A percentile compares a stretch with the other conserved stretches of the same genome.
phyloP scores from a whole-genome alignment of 78 protist genomes.

The Parvularia atlantis region DNA sequence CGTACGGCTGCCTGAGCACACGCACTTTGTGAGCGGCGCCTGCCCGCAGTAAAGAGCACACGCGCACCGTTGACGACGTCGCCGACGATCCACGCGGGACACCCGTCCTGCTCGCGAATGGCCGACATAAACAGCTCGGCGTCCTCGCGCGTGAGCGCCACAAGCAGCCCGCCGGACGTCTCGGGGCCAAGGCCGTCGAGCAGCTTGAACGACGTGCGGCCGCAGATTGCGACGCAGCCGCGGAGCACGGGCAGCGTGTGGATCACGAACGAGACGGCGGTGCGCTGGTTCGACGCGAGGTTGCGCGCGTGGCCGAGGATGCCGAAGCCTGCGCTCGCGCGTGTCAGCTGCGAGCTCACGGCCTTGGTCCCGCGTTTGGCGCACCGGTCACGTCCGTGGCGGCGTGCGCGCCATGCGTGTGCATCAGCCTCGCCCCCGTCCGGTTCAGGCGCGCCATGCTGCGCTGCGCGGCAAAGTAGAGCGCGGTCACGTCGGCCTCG shows the following conservation, averaged over 20 bases:
- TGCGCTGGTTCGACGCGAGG: constrained; percentile 28
- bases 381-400: constrained; percentile 88
- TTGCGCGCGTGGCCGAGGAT: constrained; percentile 63
- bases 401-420: constrained; percentile 56
- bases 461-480: constrained; percentile 30
- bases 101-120: constrained; percentile 43
- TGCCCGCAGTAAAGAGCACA: constrained; percentile 2
- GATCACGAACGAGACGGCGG: not conserved
- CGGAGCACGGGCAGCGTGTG: constrained; percentile 40
- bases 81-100: constrained; percentile 65
- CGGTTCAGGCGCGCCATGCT: constrained; percentile 59
- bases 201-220: constrained; percentile 25
- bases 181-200: constrained; percentile 53
- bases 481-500: constrained; percentile 12
- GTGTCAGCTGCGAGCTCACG: not conserved
- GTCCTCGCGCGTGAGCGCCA: constrained; percentile 27
- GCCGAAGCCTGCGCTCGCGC: constrained; percentile 44
- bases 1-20: too few species aligned
- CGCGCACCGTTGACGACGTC: not conserved
- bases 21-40: too few species aligned
- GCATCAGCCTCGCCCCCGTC: constrained; percentile 49
- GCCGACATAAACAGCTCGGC: constrained; percentile 34
- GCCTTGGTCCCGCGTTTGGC: not conserved
- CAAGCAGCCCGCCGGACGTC: constrained; percentile 67
- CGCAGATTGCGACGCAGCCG: constrained; percentile 11